Base-by-base conservation (phyloP, 257 asterid species). In the Paraleonurus japonicus region DNA sequence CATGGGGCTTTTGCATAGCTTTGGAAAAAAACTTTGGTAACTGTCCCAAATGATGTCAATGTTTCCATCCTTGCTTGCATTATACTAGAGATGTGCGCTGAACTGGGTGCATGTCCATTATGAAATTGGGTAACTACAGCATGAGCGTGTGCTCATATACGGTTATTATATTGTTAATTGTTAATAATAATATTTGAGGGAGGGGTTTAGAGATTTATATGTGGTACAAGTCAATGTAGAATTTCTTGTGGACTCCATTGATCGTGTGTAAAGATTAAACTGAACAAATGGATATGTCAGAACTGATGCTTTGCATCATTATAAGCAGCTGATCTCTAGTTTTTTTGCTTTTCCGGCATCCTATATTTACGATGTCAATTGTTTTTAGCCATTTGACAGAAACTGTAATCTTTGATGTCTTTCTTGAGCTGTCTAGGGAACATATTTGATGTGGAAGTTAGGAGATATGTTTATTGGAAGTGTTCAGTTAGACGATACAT, bases 71-170 rank as follows among this genome's bases (percentile, higher is more conserved):
- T 45, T 45, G 3, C 20, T 3, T 45, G 53, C 4, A 45, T 20
- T 3, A 45, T 37, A 37, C 0, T 16, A 45, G 53, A 45, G 53
- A 45, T 2, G 5, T 15, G 53, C 8, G 53, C 55, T 17, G 20
- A 48, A 48, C 2, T 54, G 28, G n/a, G 5, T 54, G 28, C 32
- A 22, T 16, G 23, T 54, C 26, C 32, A 7, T 19, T 54, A 6
- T 23, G 60, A 75, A 43, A 15, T 33, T 48, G 19, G 70, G 26
- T 48, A 22, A 24, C 51, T 61, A 17, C 58, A 59, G 61, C 45
- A 11, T 12, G 30, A 45, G 45, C 28, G 26, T 37, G 4, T 35
- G 63, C n/a, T 48, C 50, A 23, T 74, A 1, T 53, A 19, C 15
- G 20, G 2, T 7, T 1, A 22, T 8, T 20, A 53, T 20, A 6